Evolutionary conservation across 441 rosid species (phyloP).

Genomic region (Flueggea neowawraea): DNA sequence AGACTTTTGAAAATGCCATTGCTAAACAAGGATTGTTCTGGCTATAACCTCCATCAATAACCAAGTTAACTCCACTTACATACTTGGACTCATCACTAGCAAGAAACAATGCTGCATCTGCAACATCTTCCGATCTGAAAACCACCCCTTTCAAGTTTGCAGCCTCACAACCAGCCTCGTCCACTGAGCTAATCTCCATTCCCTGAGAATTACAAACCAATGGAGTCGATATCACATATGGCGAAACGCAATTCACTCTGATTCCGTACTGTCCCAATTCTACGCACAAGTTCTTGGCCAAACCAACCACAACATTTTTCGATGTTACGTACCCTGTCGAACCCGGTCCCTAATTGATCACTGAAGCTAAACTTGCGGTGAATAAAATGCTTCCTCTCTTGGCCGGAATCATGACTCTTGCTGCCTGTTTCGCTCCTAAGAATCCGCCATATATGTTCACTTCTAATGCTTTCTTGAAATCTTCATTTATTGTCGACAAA

Average conservation of each 20-base stretch:
- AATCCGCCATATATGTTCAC: constrained; percentile 27
- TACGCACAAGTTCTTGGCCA: constrained; percentile 33
- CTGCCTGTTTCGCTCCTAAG: constrained; percentile 39
- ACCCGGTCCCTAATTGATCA: neutral
- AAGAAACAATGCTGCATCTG: constrained; percentile 36
- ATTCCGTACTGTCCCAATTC: constrained; percentile 44
- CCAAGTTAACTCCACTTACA: constrained; percentile 33
- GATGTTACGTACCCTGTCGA: constrained; percentile 30
- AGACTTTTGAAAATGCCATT: neutral
- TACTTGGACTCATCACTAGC: constrained; percentile 34
- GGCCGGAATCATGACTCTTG: constrained; percentile 45
- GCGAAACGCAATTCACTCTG: constrained; percentile 44
- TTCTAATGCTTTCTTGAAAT: constrained; percentile 29
- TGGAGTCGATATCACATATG: constrained; percentile 24
- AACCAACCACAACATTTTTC: constrained; percentile 40
- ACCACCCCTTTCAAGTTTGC: constrained; percentile 23
- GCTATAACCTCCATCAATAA: constrained; percentile 37
- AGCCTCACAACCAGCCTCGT: constrained; percentile 5
- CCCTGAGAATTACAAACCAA: constrained; percentile 1
- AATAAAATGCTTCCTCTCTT: constrained; percentile 31
- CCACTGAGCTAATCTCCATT: constrained; percentile 1
- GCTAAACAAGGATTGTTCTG: constrained; percentile 16
- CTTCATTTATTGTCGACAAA: constrained; percentile 6
- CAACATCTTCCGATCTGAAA: constrained; percentile 25
- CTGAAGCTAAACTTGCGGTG: constrained; percentile 24